These are phyloP conservation scores for Pleurotus platypus DNA, from an alignment of 768 basidiomycete species.

Conservation along the genomic window DNA sequence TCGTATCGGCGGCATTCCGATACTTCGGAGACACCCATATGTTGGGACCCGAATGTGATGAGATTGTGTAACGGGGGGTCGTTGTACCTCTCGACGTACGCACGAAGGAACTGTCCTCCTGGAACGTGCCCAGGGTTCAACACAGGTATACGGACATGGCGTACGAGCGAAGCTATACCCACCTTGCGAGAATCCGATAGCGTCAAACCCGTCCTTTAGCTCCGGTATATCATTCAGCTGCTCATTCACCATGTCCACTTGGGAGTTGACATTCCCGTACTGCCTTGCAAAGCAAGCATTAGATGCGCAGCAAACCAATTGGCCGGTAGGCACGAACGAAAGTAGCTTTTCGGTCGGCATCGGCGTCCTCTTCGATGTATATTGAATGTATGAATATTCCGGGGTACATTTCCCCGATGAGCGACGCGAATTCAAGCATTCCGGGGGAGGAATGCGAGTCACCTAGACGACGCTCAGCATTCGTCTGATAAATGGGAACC, in stretches of 20 bases:
- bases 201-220: slow-evolving; percentile 72
- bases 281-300: slow-evolving; percentile 23
- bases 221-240: slow-evolving; percentile 66
- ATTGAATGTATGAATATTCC: slow-evolving; percentile 78
- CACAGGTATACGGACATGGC: background rate
- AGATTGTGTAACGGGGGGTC: slow-evolving; percentile 73
- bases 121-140: background rate
- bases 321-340: slow-evolving; percentile 53
- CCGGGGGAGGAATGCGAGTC: slow-evolving; percentile 74
- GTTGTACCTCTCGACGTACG: slow-evolving; percentile 76
- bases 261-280: slow-evolving; percentile 79
- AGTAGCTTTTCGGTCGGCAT: slow-evolving; percentile 64
- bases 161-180: background rate
- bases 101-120: slow-evolving; percentile 87
- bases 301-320: background rate
- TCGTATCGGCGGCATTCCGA: slow-evolving; percentile 64
- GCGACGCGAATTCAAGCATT: slow-evolving; percentile 59
- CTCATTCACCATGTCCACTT: slow-evolving; percentile 58
- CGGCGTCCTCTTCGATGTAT: slow-evolving; percentile 57
- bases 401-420: slow-evolving; percentile 61
- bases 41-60: slow-evolving; percentile 84
- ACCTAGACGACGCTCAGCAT: slow-evolving; percentile 30
- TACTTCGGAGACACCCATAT: slow-evolving; percentile 82
- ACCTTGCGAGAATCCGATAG: slow-evolving; percentile 88
- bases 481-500: background rate